Conservation (phyloP, 257 asterid genomes). For the Solanum virginianum region DNA sequence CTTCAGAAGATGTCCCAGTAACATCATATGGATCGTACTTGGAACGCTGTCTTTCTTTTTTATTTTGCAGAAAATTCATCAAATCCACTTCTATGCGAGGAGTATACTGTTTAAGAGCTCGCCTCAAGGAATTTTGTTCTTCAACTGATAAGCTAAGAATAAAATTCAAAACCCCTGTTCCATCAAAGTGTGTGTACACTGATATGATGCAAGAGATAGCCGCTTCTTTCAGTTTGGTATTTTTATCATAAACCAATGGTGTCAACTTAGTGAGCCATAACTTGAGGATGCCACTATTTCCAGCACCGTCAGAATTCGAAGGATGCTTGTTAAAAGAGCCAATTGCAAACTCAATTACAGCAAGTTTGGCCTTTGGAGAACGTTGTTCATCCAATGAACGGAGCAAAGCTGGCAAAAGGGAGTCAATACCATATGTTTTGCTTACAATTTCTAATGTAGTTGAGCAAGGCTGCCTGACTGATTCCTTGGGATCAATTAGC, state of each 20-base stretch:
- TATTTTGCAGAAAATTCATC: conserved; percentile 89
- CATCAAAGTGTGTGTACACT: conserved; percentile 80
- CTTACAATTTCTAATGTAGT: conserved; percentile 81
- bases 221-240: conserved; percentile 88
- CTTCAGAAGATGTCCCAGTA: conserved; percentile 91
- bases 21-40: conserved; percentile 84
- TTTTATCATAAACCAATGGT: conserved; percentile 82
- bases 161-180: conserved; percentile 65
- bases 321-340: conserved; percentile 84
- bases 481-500: conserved; percentile 93
- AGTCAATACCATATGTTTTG: conserved; percentile 84
- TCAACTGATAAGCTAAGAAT: conserved; percentile 91
- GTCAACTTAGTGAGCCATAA: conserved; percentile 90
- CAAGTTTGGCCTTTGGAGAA: conserved; percentile 97
- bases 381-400: conserved; percentile 98
- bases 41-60: conserved; percentile 79
- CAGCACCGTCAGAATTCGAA: conserved; percentile 67
- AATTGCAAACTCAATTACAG: conserved; percentile 88
- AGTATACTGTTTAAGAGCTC: conserved; percentile 93
- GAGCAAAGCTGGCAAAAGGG: conserved; percentile 90
- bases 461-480: conserved; percentile 93
- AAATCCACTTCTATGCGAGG: conserved; percentile 98
- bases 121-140: conserved; percentile 87
- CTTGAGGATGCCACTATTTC: conserved; percentile 85
- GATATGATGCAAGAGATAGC: conserved; percentile 85